Evolutionary conservation across 768 basidiomycete species (phyloP).

Genomic region (Mycena indigotica): DNA sequence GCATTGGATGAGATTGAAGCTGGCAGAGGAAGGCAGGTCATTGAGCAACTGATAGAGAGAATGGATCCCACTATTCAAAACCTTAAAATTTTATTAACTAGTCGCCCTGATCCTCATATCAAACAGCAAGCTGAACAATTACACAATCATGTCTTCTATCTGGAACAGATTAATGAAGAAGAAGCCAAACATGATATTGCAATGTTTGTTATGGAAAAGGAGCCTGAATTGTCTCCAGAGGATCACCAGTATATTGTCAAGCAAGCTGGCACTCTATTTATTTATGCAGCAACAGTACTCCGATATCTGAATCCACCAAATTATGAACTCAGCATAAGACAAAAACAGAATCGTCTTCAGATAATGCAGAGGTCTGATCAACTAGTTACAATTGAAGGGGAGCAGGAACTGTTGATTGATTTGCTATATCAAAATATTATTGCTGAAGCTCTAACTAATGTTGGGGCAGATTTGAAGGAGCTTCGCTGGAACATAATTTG

Average conservation of each 20-base stretch:
- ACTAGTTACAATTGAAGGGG: not conserved
- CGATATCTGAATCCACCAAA: not conserved
- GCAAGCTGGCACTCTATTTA: not conserved
- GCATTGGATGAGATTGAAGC: constrained; percentile 10
- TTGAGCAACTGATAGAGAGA: not conserved
- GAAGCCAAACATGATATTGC: not conserved
- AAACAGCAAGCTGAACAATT: not conserved
- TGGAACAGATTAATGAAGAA: not conserved
- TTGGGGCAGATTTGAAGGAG: constrained; percentile 1
- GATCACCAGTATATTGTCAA: not conserved
- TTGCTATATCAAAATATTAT: not conserved
- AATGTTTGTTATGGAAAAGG: not conserved
- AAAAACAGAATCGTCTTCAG: not conserved
- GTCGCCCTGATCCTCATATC: not conserved
- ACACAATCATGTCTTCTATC: not conserved
- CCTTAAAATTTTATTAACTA: not conserved
- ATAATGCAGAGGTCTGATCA: not conserved
- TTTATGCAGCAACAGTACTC: not conserved
- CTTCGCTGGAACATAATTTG: not conserved
- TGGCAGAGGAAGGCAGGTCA: not conserved
- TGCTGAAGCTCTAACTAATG: not conserved
- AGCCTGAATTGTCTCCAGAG: not conserved
- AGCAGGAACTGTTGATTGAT: not conserved
- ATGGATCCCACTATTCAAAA: not conserved
- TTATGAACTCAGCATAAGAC: not conserved